Evolutionary conservation across 352 stramenopile genomes (phyloP).

Genomic region (Globisporangium radiosum): DNA sequence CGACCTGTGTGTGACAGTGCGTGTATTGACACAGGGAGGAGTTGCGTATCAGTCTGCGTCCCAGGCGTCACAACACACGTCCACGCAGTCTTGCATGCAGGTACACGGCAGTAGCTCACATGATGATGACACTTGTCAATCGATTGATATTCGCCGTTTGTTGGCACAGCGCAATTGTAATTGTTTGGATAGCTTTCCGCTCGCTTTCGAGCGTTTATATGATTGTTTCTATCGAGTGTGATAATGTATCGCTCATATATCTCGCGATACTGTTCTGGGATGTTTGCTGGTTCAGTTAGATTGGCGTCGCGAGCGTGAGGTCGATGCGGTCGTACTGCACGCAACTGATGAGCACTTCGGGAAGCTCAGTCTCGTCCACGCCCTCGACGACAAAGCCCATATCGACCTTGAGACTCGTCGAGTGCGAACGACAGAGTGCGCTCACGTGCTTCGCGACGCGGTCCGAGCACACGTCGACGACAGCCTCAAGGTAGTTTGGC

Average conservation of each 20-base stretch:
- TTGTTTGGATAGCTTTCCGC: too few species aligned
- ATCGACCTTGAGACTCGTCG: conserved; percentile 57
- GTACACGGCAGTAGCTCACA: too few species aligned
- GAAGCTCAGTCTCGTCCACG: conserved; percentile 56
- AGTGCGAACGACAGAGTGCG: conserved; percentile 65
- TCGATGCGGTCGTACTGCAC: conserved; percentile 80
- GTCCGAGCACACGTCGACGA: conserved; percentile 74
- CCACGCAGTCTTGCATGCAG: too few species aligned
- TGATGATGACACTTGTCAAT: too few species aligned
- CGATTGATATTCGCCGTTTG: too few species aligned
- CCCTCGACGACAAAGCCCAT: conserved; percentile 81
- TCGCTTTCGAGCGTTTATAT: too few species aligned
- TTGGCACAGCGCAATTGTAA: too few species aligned
- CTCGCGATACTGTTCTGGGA: neutral
- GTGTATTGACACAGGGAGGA: neutral
- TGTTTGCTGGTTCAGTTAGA: conserved; percentile 12
- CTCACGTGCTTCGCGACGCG: conserved; percentile 70
- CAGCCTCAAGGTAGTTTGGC: conserved; percentile 60
- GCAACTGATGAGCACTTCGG: conserved; percentile 72
- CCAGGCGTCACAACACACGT: neutral
- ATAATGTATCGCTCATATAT: too few species aligned
- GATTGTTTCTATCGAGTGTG: too few species aligned
- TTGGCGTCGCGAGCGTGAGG: conserved; percentile 40
- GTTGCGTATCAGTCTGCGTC: neutral
- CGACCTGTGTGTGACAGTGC: conserved; percentile 34